Evolutionary conservation across 2,329 filamentous ascomycete genomes (phyloP).

Genomic region (Fusarium albidum): DNA sequence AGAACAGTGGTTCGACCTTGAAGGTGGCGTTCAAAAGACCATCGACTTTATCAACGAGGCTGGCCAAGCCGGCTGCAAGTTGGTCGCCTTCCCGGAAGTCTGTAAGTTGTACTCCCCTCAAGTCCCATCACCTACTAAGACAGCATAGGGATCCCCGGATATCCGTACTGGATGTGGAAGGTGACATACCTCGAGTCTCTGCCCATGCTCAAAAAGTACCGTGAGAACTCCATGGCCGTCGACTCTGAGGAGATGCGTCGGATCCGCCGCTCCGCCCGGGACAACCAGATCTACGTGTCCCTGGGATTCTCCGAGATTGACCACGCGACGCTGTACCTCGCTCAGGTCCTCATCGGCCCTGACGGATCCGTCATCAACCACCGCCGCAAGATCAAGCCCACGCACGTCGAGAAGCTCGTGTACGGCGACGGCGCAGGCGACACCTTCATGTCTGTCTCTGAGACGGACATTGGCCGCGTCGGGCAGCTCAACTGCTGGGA

Average conservation of each 20-base stretch:
- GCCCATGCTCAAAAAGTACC: conserved; percentile 44
- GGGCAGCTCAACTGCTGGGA: conserved; percentile 66
- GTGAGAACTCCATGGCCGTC: conserved; percentile 48
- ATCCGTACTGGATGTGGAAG: conserved; percentile 54
- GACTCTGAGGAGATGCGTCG: conserved; percentile 54
- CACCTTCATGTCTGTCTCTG: conserved; percentile 57
- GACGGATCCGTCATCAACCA: conserved; percentile 55
- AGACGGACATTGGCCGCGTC: conserved; percentile 59
- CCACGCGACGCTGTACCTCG: conserved; percentile 54
- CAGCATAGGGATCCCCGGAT: conserved; percentile 56
- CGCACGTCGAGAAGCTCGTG: conserved; percentile 55
- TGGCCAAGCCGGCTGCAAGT: conserved; percentile 58
- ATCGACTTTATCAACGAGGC: conserved; percentile 65
- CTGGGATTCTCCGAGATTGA: conserved; percentile 60
- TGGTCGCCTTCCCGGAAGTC: conserved; percentile 63
- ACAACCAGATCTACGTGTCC: conserved; percentile 55
- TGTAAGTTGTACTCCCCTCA: conserved; percentile 40
- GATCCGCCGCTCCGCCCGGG: conserved; percentile 51
- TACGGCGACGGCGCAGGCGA: conserved; percentile 66
- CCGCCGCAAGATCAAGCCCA: conserved; percentile 60
- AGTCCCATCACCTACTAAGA: neutral
- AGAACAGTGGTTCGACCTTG: conserved; percentile 62
- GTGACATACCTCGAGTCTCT: conserved; percentile 43
- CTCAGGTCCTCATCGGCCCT: conserved; percentile 60
- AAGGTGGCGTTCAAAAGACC: conserved; percentile 63